Evolutionary conservation across 2,329 filamentous ascomycete species (phyloP).

Genomic region (Stagonosporopsis cucurbitacearum): DNA sequence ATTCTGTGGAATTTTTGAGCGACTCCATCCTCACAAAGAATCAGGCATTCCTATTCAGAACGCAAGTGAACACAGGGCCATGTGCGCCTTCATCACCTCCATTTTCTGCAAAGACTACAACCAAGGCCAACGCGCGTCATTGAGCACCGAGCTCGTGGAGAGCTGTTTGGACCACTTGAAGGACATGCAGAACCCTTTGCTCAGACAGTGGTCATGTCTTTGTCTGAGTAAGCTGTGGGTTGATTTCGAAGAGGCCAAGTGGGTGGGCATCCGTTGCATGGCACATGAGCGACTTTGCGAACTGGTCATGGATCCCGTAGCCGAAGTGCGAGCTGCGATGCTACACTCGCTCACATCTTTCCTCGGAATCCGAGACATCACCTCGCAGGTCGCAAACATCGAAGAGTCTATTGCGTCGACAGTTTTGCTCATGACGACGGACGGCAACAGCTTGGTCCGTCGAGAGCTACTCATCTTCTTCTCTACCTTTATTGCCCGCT

Average conservation of each 20-base stretch:
- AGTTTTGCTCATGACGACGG: constrained; percentile 87
- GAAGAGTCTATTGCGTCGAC: constrained; percentile 91
- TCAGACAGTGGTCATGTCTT: constrained; percentile 94
- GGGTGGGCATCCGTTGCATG: constrained; percentile 88
- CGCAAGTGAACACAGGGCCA: constrained; percentile 92
- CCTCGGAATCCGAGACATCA: constrained; percentile 89
- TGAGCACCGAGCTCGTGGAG: constrained; percentile 87
- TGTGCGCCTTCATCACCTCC: constrained; percentile 97
- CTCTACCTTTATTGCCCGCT: constrained; percentile 87
- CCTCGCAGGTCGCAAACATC: constrained; percentile 86
- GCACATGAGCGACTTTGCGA: constrained; percentile 82
- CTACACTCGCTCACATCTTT: constrained; percentile 93
- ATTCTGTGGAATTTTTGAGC: not conserved
- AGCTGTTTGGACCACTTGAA: constrained; percentile 84
- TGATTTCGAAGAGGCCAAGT: constrained; percentile 90
- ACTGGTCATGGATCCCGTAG: constrained; percentile 82
- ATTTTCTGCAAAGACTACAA: constrained; percentile 97
- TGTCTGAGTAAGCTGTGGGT: constrained; percentile 96
- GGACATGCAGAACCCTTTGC: constrained; percentile 84
- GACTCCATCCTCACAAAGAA: constrained; percentile 12
- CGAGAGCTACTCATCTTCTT: constrained; percentile 94
- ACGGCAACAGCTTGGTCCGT: constrained; percentile 92
- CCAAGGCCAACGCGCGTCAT: constrained; percentile 88
- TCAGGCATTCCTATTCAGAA: constrained; percentile 79
- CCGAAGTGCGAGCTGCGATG: constrained; percentile 92